A percentile compares a stretch with the other conserved stretches of the same genome.
phyloP scores from a whole-genome alignment of 1,284 basidiomycete species.

The Albatrellus sp. region DNA sequence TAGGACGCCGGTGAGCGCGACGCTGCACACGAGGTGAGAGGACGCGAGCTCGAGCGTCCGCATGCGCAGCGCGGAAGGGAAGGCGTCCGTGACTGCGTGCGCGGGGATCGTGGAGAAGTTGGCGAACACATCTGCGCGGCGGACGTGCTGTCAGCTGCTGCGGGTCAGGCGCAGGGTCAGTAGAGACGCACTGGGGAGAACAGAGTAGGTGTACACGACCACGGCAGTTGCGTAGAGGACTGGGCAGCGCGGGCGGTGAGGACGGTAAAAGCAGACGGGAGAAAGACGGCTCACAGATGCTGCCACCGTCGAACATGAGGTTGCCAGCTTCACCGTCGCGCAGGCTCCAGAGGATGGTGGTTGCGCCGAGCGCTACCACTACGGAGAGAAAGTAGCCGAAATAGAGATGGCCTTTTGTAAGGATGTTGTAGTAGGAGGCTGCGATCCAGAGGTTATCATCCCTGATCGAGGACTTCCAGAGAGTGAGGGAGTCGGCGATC shows the following conservation, averaged over 20 bases:
- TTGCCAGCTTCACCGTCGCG: slow-evolving; percentile 66
- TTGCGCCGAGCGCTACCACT: slow-evolving; percentile 44
- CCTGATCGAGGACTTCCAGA: slow-evolving; percentile 73
- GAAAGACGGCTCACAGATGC: slow-evolving; percentile 48
- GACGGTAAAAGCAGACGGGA: background rate
- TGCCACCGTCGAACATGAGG: slow-evolving; percentile 79
- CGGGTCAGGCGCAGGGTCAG: background rate
- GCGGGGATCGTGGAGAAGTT: slow-evolving; percentile 44
- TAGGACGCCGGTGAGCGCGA: slow-evolving; percentile 69
- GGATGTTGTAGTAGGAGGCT: slow-evolving; percentile 64
- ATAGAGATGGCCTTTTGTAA: slow-evolving; percentile 48
- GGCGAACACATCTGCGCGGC: slow-evolving; percentile 32
- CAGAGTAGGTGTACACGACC: slow-evolving; percentile 56
- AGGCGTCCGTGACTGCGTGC: slow-evolving; percentile 25
- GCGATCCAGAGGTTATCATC: slow-evolving; percentile 70
- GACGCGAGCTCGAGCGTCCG: slow-evolving; percentile 67
- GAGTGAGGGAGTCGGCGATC: slow-evolving; percentile 75
- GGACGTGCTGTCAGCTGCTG: background rate
- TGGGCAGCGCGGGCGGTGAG: slow-evolving; percentile 17
- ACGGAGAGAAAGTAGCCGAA: slow-evolving; percentile 41
- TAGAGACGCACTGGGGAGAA: slow-evolving; percentile 54
- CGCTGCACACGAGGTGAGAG: slow-evolving; percentile 69
- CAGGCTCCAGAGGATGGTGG: slow-evolving; percentile 64
- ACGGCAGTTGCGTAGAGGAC: slow-evolving; percentile 63
- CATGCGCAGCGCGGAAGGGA: slow-evolving; percentile 42